These are phyloP conservation scores for Boletus eberwhitei DNA, from an alignment of 768 basidiomycete genomes.

Conservation along the genomic window DNA sequence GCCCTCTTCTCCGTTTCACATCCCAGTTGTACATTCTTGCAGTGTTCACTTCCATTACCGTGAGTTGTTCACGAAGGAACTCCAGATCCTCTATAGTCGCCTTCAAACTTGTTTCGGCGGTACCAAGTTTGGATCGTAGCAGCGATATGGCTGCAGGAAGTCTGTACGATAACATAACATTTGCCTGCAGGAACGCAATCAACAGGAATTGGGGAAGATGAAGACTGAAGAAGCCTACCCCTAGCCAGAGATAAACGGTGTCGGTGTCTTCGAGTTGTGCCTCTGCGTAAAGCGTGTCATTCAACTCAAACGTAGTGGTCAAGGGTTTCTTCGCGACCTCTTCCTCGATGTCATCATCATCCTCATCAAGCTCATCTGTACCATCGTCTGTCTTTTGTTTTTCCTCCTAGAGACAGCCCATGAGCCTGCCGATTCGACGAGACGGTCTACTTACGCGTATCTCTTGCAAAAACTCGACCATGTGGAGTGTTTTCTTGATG, in stretches of 20 bases:
- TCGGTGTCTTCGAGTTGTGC: constrained; percentile 86
- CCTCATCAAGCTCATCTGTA: constrained; percentile 52
- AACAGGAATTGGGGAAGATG: neutral
- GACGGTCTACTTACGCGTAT: constrained; percentile 50
- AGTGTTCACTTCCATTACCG: constrained; percentile 95
- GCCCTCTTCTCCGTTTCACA: constrained; percentile 74
- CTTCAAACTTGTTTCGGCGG: constrained; percentile 62
- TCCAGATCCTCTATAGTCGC: constrained; percentile 86
- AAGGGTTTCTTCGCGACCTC: constrained; percentile 46
- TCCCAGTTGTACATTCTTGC: constrained; percentile 97
- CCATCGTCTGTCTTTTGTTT: constrained; percentile 40
- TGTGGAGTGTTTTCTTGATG: constrained; percentile 85
- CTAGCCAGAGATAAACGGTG: constrained; percentile 92
- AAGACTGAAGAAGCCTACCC: constrained; percentile 50
- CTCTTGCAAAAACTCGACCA: constrained; percentile 80
- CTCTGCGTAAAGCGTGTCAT: constrained; percentile 92
- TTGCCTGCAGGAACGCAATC: constrained; percentile 59
- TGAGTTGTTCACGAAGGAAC: constrained; percentile 91
- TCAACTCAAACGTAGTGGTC: constrained; percentile 89
- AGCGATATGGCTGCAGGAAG: constrained; percentile 73
- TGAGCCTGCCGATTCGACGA: neutral
- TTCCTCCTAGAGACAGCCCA: constrained; percentile 47
- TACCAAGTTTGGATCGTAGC: constrained; percentile 67
- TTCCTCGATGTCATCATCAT: constrained; percentile 43
- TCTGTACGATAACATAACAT: constrained; percentile 96